Conservation (phyloP, 2,329 filamentous ascomycete species). For the Penicillium sp. region DNA sequence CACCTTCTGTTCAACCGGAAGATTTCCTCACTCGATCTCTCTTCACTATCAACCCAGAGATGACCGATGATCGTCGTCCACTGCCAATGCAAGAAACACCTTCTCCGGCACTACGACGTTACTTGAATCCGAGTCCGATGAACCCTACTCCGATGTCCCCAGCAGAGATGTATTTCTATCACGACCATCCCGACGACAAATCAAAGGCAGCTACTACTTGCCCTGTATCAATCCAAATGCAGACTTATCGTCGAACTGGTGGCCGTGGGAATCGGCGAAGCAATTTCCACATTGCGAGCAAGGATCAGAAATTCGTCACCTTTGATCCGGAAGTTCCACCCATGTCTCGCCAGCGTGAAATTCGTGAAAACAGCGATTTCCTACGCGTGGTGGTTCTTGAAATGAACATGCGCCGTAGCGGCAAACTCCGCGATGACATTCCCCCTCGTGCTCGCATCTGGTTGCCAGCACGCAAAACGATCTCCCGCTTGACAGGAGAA, state of each 20-base stretch:
- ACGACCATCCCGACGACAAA: slow-evolving; percentile 40
- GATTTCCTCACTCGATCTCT: slow-evolving; percentile 60
- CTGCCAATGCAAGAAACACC: slow-evolving; percentile 54
- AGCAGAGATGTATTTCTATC: slow-evolving; percentile 47
- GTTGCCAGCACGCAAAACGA: slow-evolving; percentile 55
- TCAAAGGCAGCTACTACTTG: slow-evolving; percentile 34
- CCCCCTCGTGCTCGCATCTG: slow-evolving; percentile 59
- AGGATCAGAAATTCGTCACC: slow-evolving; percentile 33
- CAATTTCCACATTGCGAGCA: slow-evolving; percentile 41
- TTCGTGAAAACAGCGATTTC: slow-evolving; percentile 63
- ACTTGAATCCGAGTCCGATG: slow-evolving; percentile 57
- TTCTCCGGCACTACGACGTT: slow-evolving; percentile 58
- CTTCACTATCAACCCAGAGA: slow-evolving; percentile 56
- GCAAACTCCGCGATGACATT: slow-evolving; percentile 58
- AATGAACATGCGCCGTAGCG: slow-evolving; percentile 66
- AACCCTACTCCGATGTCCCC: slow-evolving; percentile 46
- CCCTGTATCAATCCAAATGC: slow-evolving; percentile 61
- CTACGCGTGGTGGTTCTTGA: slow-evolving; percentile 63
- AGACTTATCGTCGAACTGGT: slow-evolving; percentile 54
- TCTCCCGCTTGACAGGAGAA: slow-evolving; percentile 19
- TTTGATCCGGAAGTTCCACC: slow-evolving; percentile 41
- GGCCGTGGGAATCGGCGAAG: slow-evolving; percentile 29
- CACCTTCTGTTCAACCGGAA: slow-evolving; percentile 53
- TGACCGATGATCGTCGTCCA: slow-evolving; percentile 62
- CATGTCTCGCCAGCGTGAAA: slow-evolving; percentile 58